phyloP scores from a whole-genome alignment of 73 alveolate species.

The Symbiodinium pilosum region DNA sequence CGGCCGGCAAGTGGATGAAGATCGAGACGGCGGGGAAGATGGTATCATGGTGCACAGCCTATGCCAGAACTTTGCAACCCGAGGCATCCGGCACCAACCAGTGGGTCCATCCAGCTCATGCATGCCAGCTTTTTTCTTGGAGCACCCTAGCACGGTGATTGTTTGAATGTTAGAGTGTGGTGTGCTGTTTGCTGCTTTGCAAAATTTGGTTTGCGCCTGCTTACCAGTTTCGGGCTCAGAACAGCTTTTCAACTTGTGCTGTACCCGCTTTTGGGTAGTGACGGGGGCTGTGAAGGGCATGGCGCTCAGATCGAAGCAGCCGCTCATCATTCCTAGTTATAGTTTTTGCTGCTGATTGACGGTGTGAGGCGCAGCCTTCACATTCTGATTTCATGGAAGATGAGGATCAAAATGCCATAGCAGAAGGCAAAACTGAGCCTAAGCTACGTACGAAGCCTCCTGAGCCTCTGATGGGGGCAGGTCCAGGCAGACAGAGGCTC shows the following conservation, averaged over 20 bases:
- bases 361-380: neutral
- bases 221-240: neutral
- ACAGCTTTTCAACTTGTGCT: too few relatives aligned
- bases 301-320: neutral
- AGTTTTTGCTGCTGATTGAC: neutral
- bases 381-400: neutral
- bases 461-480: neutral
- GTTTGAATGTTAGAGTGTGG: too few relatives aligned
- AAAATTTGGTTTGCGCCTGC: too few relatives aligned
- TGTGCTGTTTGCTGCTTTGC: neutral
- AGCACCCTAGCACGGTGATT: too few relatives aligned
- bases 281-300: too few relatives aligned
- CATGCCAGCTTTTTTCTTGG: too few relatives aligned
- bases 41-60: neutral
- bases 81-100: neutral
- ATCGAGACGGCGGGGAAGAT: neutral
- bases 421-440: neutral
- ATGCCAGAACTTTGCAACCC: neutral
- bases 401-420: neutral
- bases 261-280: too few relatives aligned
- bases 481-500: neutral
- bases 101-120: neutral
- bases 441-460: neutral
- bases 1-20: constrained; percentile 33
- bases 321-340: neutral